phyloP scores from a whole-genome alignment of 176 grass and related monocot species.

The Tillandsia leiboldiana region DNA sequence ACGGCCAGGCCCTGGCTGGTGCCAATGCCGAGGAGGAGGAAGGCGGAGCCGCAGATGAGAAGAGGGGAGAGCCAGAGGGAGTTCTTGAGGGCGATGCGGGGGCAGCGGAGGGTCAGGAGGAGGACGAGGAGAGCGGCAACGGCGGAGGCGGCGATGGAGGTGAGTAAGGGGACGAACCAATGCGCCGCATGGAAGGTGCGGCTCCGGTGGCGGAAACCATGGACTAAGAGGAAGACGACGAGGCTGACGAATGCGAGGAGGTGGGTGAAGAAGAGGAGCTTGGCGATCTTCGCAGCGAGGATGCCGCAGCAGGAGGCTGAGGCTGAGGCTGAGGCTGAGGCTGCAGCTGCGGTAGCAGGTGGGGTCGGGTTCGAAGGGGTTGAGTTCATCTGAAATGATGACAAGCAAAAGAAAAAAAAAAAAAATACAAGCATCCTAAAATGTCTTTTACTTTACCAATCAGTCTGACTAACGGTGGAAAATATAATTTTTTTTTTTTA shows the following conservation, averaged over 20 bases:
- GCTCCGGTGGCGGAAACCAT: conserved; percentile 43
- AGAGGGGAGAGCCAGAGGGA: conserved; percentile 66
- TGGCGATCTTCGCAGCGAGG: conserved; percentile 40
- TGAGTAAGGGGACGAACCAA: conserved; percentile 30
- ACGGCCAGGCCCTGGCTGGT: conserved; percentile 41
- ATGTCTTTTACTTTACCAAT: no score
- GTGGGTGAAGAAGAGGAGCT: conserved; percentile 56
- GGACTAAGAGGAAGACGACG: conserved; percentile 47
- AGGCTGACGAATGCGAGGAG: conserved; percentile 48
- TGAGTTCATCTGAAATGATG: conserved; percentile 17
- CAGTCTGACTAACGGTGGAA: no score
- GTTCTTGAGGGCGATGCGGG: conserved; percentile 50
- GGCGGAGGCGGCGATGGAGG: conserved; percentile 41
- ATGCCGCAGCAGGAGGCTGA: conserved; percentile 5
- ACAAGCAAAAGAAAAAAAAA: neutral
- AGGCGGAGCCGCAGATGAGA: conserved; percentile 34
- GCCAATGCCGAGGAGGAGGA: conserved; percentile 58
- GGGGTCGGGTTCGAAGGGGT: neutral
- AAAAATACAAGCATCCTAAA: no score
- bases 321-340: neutral
- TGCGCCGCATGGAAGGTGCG: conserved; percentile 37
- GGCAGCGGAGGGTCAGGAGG: conserved; percentile 37
- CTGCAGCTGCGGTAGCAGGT: neutral
- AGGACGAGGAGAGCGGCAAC: conserved; percentile 42
- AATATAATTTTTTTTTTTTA: no score